These are phyloP conservation scores for Xanthoconium stramineum DNA, from an alignment of 768 basidiomycete genomes.

Conservation along the genomic window DNA sequence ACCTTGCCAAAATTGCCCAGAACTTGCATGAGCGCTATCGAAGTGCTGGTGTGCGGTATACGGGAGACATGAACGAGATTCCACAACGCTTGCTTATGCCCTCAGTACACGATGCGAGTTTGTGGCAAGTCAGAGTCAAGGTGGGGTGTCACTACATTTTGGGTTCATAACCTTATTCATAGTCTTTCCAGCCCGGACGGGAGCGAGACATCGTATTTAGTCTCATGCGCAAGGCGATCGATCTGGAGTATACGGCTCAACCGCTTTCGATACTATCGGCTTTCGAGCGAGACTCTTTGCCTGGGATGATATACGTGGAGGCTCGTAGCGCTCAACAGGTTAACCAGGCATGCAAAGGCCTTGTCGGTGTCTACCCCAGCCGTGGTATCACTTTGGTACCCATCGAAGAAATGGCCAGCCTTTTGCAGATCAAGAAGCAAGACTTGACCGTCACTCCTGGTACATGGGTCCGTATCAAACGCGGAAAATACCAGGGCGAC, in stretches of 20 bases:
- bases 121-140: conserved; percentile 96
- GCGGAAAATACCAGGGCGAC: conserved; percentile 93
- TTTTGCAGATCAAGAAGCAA: conserved; percentile 94
- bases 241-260: conserved; percentile 70
- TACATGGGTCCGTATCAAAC: conserved; percentile 92
- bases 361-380: conserved; percentile 88
- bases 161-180: not conserved
- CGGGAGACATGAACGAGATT: conserved; percentile 89
- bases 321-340: conserved; percentile 87
- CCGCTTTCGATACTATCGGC: conserved; percentile 89
- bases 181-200: conserved; percentile 64
- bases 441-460: conserved; percentile 80
- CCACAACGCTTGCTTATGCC: conserved; percentile 96
- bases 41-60: conserved; percentile 68
- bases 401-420: conserved; percentile 96
- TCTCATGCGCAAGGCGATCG: conserved; percentile 90
- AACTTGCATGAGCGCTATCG: conserved; percentile 77
- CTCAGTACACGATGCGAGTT: conserved; percentile 88
- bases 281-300: conserved; percentile 93
- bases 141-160: conserved; percentile 37
- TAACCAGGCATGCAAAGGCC: conserved; percentile 77
- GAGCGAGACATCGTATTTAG: conserved; percentile 93
- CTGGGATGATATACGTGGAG: conserved; percentile 96
- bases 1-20: conserved; percentile 81
- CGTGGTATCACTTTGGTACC: conserved; percentile 84